Conservation (phyloP, 306 rosid genomes). For the Sindora glabra region DNA sequence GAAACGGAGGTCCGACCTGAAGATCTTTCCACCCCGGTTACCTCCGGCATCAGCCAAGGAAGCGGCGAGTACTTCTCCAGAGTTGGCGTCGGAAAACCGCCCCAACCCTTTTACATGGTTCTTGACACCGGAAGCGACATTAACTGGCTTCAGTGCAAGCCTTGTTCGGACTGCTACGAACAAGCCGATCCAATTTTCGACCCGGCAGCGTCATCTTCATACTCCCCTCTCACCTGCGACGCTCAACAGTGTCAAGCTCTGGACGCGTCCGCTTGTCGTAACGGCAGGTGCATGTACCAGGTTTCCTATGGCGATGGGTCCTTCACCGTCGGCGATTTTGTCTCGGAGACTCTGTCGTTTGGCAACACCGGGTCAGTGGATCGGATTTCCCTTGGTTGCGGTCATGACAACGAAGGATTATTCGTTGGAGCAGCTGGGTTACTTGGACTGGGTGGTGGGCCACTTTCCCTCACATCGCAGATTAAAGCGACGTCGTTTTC, state of each 20-base stretch:
- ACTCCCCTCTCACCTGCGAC: conserved; percentile 39
- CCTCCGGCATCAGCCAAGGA: conserved; percentile 62
- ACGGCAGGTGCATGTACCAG: conserved; percentile 57
- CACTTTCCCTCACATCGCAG: conserved; percentile 49
- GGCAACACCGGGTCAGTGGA: conserved; percentile 45
- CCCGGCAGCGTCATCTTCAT: conserved; percentile 52
- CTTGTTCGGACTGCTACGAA: conserved; percentile 79
- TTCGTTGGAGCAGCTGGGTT: conserved; percentile 75
- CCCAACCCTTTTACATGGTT: conserved; percentile 59
- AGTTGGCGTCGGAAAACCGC: conserved; percentile 62
- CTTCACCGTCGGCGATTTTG: conserved; percentile 64
- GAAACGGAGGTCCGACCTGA: conserved; percentile 37
- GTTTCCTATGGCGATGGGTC: conserved; percentile 86
- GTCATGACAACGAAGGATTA: conserved; percentile 79
- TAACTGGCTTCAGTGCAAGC: conserved; percentile 87
- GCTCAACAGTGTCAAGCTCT: conserved; percentile 45
- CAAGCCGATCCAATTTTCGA: conserved; percentile 76
- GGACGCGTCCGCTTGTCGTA: conserved; percentile 36
- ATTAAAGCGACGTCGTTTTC: conserved; percentile 73
- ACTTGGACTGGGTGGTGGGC: conserved; percentile 86
- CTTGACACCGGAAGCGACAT: conserved; percentile 90
- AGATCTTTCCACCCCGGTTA: conserved; percentile 54
- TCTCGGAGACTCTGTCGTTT: conserved; percentile 67
- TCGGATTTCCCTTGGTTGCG: conserved; percentile 62
- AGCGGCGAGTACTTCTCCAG: conserved; percentile 91